Evolutionary conservation across 2,329 filamentous ascomycete genomes (phyloP).

Genomic region (Sporothrix mexicana): DNA sequence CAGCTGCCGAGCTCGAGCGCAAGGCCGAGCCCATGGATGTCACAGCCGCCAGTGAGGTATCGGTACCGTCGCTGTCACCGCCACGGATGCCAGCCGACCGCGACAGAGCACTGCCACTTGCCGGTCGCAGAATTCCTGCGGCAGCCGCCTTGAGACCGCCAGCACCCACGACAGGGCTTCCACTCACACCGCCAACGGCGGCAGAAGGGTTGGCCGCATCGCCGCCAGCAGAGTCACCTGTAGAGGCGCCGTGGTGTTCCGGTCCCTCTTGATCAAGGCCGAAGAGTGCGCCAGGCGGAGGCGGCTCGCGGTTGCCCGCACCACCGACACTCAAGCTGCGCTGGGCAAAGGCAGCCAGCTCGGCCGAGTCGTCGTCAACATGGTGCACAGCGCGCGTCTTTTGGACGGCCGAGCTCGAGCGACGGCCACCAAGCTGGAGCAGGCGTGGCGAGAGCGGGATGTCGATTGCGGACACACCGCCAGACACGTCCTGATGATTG

Average conservation of each 20-base stretch:
- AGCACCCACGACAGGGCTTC: neutral
- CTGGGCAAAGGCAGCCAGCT: slow-evolving; percentile 63
- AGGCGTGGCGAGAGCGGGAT: slow-evolving; percentile 74
- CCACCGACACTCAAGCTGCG: slow-evolving; percentile 73
- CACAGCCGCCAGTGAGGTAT: slow-evolving; percentile 22
- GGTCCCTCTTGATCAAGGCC: slow-evolving; percentile 52
- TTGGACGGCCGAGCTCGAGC: slow-evolving; percentile 73
- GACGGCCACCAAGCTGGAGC: slow-evolving; percentile 51
- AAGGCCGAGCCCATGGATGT: slow-evolving; percentile 15
- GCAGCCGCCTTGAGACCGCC: slow-evolving; percentile 16
- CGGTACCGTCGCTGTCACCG: neutral
- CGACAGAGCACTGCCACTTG: slow-evolving; percentile 29
- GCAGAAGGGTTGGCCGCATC: neutral
- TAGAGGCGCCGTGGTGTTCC: slow-evolving; percentile 37
- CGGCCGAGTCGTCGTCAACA: slow-evolving; percentile 64
- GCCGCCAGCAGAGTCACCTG: neutral
- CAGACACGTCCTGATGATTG: slow-evolving; percentile 48
- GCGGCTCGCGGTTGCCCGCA: slow-evolving; percentile 66
- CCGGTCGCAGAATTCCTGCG: slow-evolving; percentile 28
- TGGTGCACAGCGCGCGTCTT: slow-evolving; percentile 57
- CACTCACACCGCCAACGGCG: neutral
- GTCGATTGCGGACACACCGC: slow-evolving; percentile 70
- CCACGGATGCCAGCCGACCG: slow-evolving; percentile 7
- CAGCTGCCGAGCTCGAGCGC: neutral
- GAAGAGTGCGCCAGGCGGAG: slow-evolving; percentile 68